These are phyloP conservation scores for Rhizopogon hawkerae DNA, from an alignment of 1,284 basidiomycete species.

Conservation along the genomic window DNA sequence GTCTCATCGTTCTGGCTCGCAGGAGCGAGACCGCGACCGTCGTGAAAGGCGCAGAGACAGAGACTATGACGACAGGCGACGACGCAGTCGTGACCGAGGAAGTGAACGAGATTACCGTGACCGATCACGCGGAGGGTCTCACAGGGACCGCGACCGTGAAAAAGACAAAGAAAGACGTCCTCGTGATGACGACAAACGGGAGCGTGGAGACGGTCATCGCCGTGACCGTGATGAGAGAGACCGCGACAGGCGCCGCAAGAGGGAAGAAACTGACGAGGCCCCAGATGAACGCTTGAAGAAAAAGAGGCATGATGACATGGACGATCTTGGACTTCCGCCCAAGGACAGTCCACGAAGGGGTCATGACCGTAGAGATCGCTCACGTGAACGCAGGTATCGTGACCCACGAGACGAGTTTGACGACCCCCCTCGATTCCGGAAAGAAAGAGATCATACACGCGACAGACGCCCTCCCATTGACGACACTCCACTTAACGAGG, in stretches of 20 bases:
- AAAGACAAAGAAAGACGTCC: constrained; percentile 38
- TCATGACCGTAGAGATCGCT: constrained; percentile 44
- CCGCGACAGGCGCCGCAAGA: constrained; percentile 49
- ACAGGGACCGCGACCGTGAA: constrained; percentile 40
- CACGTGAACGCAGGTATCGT: constrained; percentile 46
- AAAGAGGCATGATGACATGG: constrained; percentile 43
- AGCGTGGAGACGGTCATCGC: constrained; percentile 34
- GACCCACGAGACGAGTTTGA: constrained; percentile 56
- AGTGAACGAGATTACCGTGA: constrained; percentile 46
- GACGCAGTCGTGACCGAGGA: constrained; percentile 45
- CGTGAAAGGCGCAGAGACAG: constrained; percentile 41
- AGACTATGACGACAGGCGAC: constrained; percentile 44
- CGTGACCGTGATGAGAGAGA: constrained; percentile 39
- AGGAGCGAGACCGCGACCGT: constrained; percentile 42
- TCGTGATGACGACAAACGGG: constrained; percentile 41
- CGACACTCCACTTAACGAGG: constrained; percentile 27
- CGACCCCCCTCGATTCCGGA: constrained; percentile 37
- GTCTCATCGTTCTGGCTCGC: constrained; percentile 63
- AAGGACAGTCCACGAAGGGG: constrained; percentile 49
- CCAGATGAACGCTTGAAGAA: constrained; percentile 50
- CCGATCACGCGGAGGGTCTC: constrained; percentile 37
- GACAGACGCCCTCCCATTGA: constrained; percentile 21
- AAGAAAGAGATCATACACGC: constrained; percentile 32
- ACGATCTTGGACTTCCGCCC: constrained; percentile 33
- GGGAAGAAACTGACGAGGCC: constrained; percentile 45